Percentiles rank a stretch among this genome's conserved stretches.
These are phyloP conservation scores for Geotrichum reessii DNA, from an alignment of 1,139 yeast species.

Conservation along the genomic window DNA sequence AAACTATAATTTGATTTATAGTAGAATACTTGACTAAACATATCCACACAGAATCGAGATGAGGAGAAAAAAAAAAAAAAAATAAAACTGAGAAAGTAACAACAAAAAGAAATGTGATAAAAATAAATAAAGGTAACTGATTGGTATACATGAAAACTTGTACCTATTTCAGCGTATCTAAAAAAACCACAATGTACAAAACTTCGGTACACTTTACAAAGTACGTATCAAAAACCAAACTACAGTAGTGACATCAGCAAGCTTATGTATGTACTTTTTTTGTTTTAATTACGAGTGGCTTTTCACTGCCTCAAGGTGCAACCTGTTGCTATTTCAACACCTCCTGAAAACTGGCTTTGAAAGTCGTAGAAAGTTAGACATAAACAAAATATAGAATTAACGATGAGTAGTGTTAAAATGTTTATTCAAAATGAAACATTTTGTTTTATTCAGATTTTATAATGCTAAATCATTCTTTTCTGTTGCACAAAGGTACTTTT, in stretches of 20 bases:
- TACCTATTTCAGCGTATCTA: background rate
- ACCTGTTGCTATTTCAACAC: background rate
- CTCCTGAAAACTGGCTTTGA: background rate
- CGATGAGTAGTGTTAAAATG: too few species aligned
- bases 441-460: too few species aligned
- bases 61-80: too few species aligned
- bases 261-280: background rate
- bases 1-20: too few species aligned
- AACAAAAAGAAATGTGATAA: background rate
- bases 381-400: too few species aligned
- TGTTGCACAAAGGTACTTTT: too few species aligned
- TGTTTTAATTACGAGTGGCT: background rate
- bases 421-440: too few species aligned
- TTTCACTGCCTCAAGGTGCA: background rate
- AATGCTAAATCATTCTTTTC: too few species aligned
- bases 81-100: too few species aligned
- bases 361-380: too few species aligned
- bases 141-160: background rate
- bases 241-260: background rate
- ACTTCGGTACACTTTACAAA: background rate
- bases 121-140: background rate
- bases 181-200: background rate
- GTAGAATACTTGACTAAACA: background rate
- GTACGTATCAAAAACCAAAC: background rate
- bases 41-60: too few species aligned